Evolutionary conservation across 1,284 basidiomycete genomes (phyloP), one percentile per base, ranked within the genome.

Genomic region (Grifola frondosa): DNA sequence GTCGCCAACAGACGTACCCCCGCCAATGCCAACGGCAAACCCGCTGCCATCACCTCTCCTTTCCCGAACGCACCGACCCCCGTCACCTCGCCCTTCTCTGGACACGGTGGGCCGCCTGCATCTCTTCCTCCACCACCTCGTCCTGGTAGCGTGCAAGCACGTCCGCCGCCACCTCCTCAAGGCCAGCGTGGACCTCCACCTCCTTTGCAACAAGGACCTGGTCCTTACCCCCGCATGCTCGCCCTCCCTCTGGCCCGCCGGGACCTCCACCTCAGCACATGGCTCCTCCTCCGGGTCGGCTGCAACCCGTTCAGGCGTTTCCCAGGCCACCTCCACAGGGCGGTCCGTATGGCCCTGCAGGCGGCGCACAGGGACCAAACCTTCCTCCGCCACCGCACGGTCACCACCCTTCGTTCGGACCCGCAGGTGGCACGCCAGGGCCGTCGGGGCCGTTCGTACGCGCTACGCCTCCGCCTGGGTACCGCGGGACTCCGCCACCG

Each of bases 41-140:
- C 78, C 1, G 70, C 73, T 4, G 78, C 90, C 1, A 96, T 97
- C 63, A 85, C 84, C 12, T 81, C 90, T 20, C 94, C 94, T 1
- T 97, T 97, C 82, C 90, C 92, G 7, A 91, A 90, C 54, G 74
- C 74, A 1, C 62, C 68, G 13, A 68, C 69, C 21, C 70, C 70
- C 13, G 69, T 76, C 8, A 71, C 75, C 7, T 69, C 77, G 23
- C 71, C 76, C 4, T 75, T 71, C 46, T 40, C 61, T 11, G 64
- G 59, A 4, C 73, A 70, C 21, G 67, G 68, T 4, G 73, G 75
- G 41, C 59, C 62, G 5, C 58, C 65, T 3, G 54, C 65, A 2
- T 46, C 54, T 10, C 61, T 79, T 10, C 80, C 78, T 1, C 83
- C 81, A 2, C 82, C 82, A 0, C 82, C 82, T 17, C 72, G 81